Conservation (phyloP, 495 filamentous ascomycete genomes). For the Podospora pseudoanserina region DNA sequence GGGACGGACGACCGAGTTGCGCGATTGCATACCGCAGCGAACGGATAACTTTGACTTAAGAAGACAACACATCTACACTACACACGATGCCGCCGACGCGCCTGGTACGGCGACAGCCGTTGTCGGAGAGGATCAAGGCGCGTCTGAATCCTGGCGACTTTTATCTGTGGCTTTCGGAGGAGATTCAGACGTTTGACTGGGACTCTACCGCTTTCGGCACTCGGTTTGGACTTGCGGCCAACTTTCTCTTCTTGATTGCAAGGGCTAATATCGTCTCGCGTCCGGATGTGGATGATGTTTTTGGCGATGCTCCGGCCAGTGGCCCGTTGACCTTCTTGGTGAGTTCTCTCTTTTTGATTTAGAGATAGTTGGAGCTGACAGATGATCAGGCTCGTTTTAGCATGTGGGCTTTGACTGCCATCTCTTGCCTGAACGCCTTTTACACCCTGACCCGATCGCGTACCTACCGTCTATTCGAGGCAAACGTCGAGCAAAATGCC, state of each 20-base stretch:
- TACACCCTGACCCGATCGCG: conserved; percentile 82
- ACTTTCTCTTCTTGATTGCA: conserved; percentile 76
- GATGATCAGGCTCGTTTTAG: conserved; percentile 58
- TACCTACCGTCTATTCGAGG: conserved; percentile 89
- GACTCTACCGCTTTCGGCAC: conserved; percentile 74
- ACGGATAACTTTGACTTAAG: background rate
- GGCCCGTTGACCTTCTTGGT: conserved; percentile 77
- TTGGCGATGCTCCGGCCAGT: conserved; percentile 61
- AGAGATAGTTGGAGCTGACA: background rate
- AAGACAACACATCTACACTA: background rate
- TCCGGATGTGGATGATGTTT: conserved; percentile 70
- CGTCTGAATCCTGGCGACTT: conserved; percentile 86
- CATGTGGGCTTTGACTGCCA: conserved; percentile 59
- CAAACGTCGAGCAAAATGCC: conserved; percentile 60
- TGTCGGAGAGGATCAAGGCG: conserved; percentile 69
- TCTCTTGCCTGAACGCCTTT: conserved; percentile 68
- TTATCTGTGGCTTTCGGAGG: conserved; percentile 82
- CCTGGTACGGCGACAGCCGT: conserved; percentile 73
- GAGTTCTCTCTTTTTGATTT: conserved; percentile 39
- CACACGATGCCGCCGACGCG: conserved; percentile 43
- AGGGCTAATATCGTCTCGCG: conserved; percentile 63
- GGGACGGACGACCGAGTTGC: background rate
- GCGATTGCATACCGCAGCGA: background rate
- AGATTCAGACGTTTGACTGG: conserved; percentile 84
- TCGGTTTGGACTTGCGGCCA: conserved; percentile 68